Base-by-base conservation (phyloP, 306 rosid species). In the Prunus padus region DNA sequence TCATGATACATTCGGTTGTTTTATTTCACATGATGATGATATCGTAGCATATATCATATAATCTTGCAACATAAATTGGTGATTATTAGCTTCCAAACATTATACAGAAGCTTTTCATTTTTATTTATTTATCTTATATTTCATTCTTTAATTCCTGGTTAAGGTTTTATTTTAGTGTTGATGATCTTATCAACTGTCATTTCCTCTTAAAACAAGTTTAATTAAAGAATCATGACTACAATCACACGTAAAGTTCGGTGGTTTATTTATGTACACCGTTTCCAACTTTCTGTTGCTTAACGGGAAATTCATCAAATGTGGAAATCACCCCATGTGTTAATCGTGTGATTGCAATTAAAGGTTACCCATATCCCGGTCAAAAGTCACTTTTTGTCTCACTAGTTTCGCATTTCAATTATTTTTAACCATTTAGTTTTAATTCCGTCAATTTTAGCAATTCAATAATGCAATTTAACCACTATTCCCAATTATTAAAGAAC, bases 1-100 rank as follows among this genome's bases (percentile, higher is more conserved):
- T 57, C 30, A 71, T 40, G 16, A 46, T n/a, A 62, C 59, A 33
- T 10, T 12, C 8, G 16, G 2, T 22, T 46, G 56, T 45, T 76
- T 72, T 40, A 12, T 37, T 67, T 20, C n/a, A 51, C 60, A 60
- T 74, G 59, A 73, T 19, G 47, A 46, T 19, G 44, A 74, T 74
- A 49, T 31, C 16, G 33, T 46, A 62, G 57, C 30, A 59, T n/a
- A 14, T 25, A 25, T 62, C 9, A 1, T 33, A 37, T 19, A 26
- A 28, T 1, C 26, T 14, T 69, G 15, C 9, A 46, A 28, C 44
- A 49, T 75, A 37, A 63, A 47, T 69, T 61, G 69, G 42, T 75
- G 26, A 22, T 22, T 65, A 6, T 9, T 31, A 11, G 77, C 77
- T 73, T 73, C 69, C 37, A 9, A 11, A 60, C 60, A 44, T 60